These are phyloP conservation scores for Trichoderma erinaceum DNA, from an alignment of 495 filamentous ascomycete species.

Conservation along the genomic window DNA sequence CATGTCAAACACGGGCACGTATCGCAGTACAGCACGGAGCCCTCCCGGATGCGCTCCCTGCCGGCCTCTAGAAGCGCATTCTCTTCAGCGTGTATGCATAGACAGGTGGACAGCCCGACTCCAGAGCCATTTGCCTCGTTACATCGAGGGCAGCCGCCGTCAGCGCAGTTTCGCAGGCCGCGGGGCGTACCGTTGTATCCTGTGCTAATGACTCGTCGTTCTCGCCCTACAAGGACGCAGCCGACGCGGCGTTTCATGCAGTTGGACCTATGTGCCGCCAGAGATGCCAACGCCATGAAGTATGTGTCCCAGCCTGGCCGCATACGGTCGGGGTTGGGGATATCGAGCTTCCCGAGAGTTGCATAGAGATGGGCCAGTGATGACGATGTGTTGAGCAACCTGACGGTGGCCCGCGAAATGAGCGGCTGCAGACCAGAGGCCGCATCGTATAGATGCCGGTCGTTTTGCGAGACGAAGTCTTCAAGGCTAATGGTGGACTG, in stretches of 20 bases:
- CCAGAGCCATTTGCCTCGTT: slow-evolving; percentile 66
- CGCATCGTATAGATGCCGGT: slow-evolving; percentile 68
- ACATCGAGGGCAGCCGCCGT: slow-evolving; percentile 86
- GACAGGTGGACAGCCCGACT: slow-evolving; percentile 69
- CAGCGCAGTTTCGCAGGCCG: slow-evolving; percentile 79
- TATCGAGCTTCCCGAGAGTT: slow-evolving; percentile 61
- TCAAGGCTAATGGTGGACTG: slow-evolving; percentile 59
- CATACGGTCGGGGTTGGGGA: slow-evolving; percentile 71
- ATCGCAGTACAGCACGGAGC: slow-evolving; percentile 85
- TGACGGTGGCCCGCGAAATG: slow-evolving; percentile 70
- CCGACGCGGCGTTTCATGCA: slow-evolving; percentile 98
- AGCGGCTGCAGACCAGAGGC: slow-evolving; percentile 60
- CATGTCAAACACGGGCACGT: slow-evolving; percentile 98
- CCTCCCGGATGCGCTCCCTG: slow-evolving; percentile 74
- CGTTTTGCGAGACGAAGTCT: slow-evolving; percentile 69
- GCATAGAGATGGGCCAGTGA: slow-evolving; percentile 61
- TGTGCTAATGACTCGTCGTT: slow-evolving; percentile 82
- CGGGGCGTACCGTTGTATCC: slow-evolving; percentile 98
- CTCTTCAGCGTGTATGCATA: slow-evolving; percentile 95
- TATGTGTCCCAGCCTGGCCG: slow-evolving; percentile 96
- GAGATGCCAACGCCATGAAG: slow-evolving; percentile 91
- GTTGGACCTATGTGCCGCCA: slow-evolving; percentile 86
- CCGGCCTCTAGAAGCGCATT: slow-evolving; percentile 94
- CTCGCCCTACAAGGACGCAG: slow-evolving; percentile 79
- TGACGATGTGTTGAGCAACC: slow-evolving; percentile 76